Percentiles rank a stretch among this genome's conserved stretches.
Conservation (phyloP, 176 grass and related monocot species). For the Eremochloa ophiuroides region DNA sequence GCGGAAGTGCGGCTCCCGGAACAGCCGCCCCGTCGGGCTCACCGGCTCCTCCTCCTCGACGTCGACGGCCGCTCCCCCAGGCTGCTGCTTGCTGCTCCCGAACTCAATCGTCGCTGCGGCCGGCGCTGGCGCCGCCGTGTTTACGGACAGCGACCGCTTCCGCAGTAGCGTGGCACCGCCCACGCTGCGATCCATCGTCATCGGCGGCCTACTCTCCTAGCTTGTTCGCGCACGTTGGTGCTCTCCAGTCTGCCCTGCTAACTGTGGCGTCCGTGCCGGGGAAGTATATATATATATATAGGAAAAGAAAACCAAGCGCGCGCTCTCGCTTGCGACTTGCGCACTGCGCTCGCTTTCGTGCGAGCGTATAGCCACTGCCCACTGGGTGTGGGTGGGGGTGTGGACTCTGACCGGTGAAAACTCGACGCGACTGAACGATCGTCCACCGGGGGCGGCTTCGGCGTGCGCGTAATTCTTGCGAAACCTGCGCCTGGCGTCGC, state of each 20-base stretch:
- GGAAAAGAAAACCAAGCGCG: neutral
- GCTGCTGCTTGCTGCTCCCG: neutral
- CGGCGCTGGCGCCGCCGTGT: neutral
- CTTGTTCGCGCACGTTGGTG: too few relatives aligned
- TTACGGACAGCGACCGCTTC: constrained; percentile 25
- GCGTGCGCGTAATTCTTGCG: neutral
- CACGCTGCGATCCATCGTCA: too few relatives aligned
- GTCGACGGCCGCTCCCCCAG: neutral
- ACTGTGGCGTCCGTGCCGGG: neutral
- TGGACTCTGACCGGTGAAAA: neutral
- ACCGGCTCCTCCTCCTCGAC: constrained; percentile 58
- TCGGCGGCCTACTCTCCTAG: too few relatives aligned
- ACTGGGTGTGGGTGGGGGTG: neutral
- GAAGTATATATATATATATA: too few relatives aligned
- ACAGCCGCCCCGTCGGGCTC: constrained; percentile 72
- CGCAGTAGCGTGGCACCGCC: constrained; percentile 22
- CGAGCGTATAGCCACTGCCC: neutral
- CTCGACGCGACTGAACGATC: neutral
- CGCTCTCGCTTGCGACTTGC: neutral
- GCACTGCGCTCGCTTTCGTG: neutral
- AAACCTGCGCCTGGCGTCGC: neutral
- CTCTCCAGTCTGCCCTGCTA: neutral
- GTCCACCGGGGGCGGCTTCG: neutral
- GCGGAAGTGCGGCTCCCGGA: constrained; percentile 51
- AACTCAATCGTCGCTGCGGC: neutral